These are phyloP conservation scores for Fraxinus xanthoxyloides DNA, from an alignment of 305 asterid species.

Conservation along the genomic window DNA sequence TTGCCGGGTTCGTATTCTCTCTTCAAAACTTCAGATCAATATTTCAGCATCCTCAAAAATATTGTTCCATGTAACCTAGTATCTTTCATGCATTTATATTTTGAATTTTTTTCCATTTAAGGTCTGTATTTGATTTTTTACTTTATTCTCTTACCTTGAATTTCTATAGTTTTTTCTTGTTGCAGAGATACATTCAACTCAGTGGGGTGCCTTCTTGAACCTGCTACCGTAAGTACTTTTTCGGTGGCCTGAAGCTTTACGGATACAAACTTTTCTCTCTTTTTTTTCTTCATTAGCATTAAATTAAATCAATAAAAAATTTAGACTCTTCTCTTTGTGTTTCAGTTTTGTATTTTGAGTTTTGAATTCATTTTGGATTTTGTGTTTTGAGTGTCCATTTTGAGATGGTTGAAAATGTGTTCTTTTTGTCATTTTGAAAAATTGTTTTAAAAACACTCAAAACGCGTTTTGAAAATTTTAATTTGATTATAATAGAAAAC, in stretches of 20 bases:
- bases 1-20: constrained; percentile 52
- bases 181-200: constrained; percentile 80
- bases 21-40: background rate
- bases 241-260: background rate
- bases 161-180: background rate
- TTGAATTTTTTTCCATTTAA: background rate
- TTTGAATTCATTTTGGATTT: too few relatives aligned
- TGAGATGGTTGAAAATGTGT: too few relatives aligned
- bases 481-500: too few relatives aligned
- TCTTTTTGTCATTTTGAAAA: too few relatives aligned
- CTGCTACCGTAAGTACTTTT: constrained; percentile 65
- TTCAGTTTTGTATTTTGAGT: too few relatives aligned
- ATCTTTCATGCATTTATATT: background rate
- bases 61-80: background rate
- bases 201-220: constrained; percentile 85
- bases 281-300: too few relatives aligned
- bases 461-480: too few relatives aligned
- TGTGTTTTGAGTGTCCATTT: too few relatives aligned
- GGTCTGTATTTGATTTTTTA: background rate
- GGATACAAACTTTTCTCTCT: background rate
- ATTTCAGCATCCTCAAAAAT: background rate
- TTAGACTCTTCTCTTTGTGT: too few relatives aligned
- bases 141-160: background rate
- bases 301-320: too few relatives aligned
- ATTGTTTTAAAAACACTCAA: too few relatives aligned